Base-by-base conservation (phyloP, 2,329 filamentous ascomycete genomes). In the Colletotrichum zoysiae region DNA sequence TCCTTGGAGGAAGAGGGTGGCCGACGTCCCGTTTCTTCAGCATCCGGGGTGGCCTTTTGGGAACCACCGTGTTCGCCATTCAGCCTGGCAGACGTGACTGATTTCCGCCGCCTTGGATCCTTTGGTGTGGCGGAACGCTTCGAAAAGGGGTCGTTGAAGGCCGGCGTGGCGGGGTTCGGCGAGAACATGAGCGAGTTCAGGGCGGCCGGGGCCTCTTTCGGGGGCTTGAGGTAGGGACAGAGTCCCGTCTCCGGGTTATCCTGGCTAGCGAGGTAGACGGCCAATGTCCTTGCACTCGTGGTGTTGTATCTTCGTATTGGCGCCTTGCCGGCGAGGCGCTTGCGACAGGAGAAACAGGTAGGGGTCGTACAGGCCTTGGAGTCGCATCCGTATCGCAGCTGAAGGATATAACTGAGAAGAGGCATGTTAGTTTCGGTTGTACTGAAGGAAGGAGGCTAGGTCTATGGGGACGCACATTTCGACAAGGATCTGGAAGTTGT, bases 371-470 rank as follows among this genome's bases (percentile, higher is more conserved):
- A 97, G 63, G 86, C 84, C 65, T 86, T 83, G 74, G 88, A 89
- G 73, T 89, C 89, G 79, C 95, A 97, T 74, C 95, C 95, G 75
- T 93, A 88, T 68, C 94, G 89, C n/a, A 97, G 88, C 81, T 97
- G 95, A 44, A 89, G 85, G 61, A 95, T 90, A 78, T 93, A 97
- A 77, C 93, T 95, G 74, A 71, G 60, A 70, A 12, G 46, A 68
- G 42, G 58, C 74, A 57, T 73, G 74, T 75, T 61, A 78, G 71
- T 51, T 46, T 63, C 62, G 35, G 69, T 42, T 33, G 33, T 38
- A 33, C 1, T 16, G n/a, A 30, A 71, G 18, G 4, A 26, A 66
- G 59, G 63, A 50, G 20, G n/a, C 73, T 71, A 60, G 61, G 77
- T 59, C 50, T 65, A 14, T 30, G 44, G 38, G 35, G 38, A 79